Base-by-base conservation (phyloP, 202 grass and related monocot genomes). In the Schoenoplectus tabernaemontani region DNA sequence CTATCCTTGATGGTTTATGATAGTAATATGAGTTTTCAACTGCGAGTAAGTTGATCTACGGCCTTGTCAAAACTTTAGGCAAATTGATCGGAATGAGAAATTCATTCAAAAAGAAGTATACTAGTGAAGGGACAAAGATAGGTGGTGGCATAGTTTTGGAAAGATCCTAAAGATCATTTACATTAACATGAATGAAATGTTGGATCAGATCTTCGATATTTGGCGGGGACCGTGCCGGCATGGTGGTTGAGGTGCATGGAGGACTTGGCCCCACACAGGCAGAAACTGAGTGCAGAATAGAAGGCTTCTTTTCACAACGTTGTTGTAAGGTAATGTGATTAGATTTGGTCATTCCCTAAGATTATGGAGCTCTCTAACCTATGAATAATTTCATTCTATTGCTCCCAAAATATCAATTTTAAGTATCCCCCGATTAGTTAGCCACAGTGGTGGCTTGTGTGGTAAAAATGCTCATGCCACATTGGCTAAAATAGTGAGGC, bases 261-360 rank as follows among this genome's bases (percentile, higher is more conserved):
- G 62, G 84, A 43, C 67, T 86, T 4, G 78, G 65, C 0, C 43
- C 69, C 16, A 11, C 22, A 9, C 39, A 43, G 51, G 11, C 33
- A 1, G 60, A 82, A 32, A n/a, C 84, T 2, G 87, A 88, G 66
- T 90, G 92, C 87, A 89, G 91, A 57, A 86, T 98, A 16, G 87
- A 98, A 28, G 95, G 95, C 10, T 94, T 85, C 73, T 98, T 94
- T 87, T 34, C 84, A 26, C 86, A 89, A 11, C 87, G 95, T 11
- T 94, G 89, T 84, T 98, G 95, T 76, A 89, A 87, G 67, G 88
- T 4, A 16, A 11, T 19, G 77, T 70, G 1, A 65, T 73, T 51
- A 32, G 19, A 71, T 71, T 71, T 47, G 22, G 10, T 30, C 23
- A 50, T 73, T 51, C 50, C 30, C 23, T 33, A 17, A 16, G 15